Base-by-base conservation (phyloP, 371 early-diverging fungal species). In the Saksenaea oblongispora region DNA sequence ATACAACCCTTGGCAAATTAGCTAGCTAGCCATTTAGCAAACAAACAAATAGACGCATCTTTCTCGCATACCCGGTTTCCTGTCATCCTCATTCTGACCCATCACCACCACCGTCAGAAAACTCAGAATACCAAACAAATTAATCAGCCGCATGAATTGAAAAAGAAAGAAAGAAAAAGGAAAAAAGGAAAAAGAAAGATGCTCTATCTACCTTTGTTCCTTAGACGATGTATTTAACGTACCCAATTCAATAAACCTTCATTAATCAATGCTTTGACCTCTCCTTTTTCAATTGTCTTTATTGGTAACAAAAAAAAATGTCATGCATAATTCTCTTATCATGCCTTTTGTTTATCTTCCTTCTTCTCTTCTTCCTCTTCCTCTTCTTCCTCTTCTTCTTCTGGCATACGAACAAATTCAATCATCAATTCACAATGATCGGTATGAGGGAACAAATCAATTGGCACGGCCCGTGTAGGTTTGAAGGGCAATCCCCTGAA, bases 381-480 rank as follows among this genome's bases (percentile, higher is more conserved):
- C 0, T 41, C 17, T 7, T 41, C 17, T 13, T 41, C n/a, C 42
- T 41, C 18, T 2, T 31, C 31, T 2, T 31, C 31, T 47, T 58
- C 56, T 18, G 59, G 39, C 41, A 63, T 44, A n/a, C 67, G 64
- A 9, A 71, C 71, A 69, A 93, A 88, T 69, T 87, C 86, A 56
- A 94, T 63, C 58, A 93, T 74, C n/a, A 92, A 68, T 76, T 93
- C 94, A 62, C 82, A 84, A 63, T 87, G 89, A 24, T 82, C 71
- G 11, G 92, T 90, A 68, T 94, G 91, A 53, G 94, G 94, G 73
- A 94, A 94, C 31, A 94, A 56, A 67, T 94, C 94, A 15, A 94
- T 79, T 8, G 90, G 80, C 24, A 83, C 71, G 1, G 87, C 90
- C 35, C 84, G 72, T n/a, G 72, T 58, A 10, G 87, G 86, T 28